Evolutionary conservation across 2,329 filamentous ascomycete species (phyloP).

Genomic region (Pseudocercospora vitis): DNA sequence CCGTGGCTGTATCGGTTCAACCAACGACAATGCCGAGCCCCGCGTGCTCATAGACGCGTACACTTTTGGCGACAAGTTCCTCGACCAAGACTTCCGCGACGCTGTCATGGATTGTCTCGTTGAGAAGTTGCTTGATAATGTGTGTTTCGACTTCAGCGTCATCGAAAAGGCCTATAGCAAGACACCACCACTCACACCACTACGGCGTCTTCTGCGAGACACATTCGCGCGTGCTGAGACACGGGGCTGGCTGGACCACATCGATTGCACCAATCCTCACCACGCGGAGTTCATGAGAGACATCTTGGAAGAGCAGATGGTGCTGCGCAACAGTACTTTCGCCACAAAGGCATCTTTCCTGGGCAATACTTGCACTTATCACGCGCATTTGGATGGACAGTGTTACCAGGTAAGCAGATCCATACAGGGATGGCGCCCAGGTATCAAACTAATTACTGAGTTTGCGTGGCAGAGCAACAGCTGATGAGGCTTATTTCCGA

Average conservation of each 20-base stretch:
- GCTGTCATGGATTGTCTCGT: constrained; percentile 23
- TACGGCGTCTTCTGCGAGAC: constrained; percentile 24
- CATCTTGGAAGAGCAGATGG: not conserved
- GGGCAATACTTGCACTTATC: not conserved
- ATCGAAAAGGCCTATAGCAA: constrained; percentile 21
- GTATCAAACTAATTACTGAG: too few species aligned
- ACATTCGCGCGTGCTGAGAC: constrained; percentile 8
- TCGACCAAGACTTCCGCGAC: constrained; percentile 31
- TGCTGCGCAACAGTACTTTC: not conserved
- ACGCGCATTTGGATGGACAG: not conserved
- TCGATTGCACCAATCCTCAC: not conserved
- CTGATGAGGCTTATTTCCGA: too few species aligned
- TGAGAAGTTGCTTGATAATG: not conserved
- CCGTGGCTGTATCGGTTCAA: too few species aligned
- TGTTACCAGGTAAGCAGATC: not conserved
- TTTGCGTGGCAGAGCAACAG: too few species aligned
- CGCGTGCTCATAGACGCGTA: constrained; percentile 14
- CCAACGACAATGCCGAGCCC: too few species aligned
- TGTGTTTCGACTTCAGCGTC: constrained; percentile 6
- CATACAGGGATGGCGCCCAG: too few species aligned
- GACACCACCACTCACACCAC: constrained; percentile 14
- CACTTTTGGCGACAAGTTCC: constrained; percentile 31
- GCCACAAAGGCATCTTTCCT: not conserved
- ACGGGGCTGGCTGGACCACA: not conserved
- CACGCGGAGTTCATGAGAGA: not conserved